Conservation (phyloP, 768 basidiomycete genomes). For the Cystofilobasidium macerans region DNA sequence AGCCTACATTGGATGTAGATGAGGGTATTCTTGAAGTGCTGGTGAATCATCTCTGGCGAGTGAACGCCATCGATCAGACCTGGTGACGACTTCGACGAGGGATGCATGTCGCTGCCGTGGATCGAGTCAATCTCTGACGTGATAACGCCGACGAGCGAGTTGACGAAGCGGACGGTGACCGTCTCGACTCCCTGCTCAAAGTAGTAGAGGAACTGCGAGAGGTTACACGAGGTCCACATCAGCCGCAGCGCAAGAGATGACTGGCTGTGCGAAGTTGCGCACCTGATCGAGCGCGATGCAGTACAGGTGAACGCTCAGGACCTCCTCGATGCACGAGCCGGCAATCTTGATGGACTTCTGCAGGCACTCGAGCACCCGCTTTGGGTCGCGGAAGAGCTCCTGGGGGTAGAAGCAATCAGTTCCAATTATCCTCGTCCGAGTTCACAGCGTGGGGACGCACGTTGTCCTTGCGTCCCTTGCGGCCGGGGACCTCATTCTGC, state of each 20-base stretch:
- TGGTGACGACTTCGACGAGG: slow-evolving; percentile 64
- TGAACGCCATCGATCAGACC: slow-evolving; percentile 86
- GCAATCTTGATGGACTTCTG: slow-evolving; percentile 95
- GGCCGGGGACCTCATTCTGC: slow-evolving; percentile 56
- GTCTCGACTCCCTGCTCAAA: slow-evolving; percentile 86
- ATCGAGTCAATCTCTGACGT: slow-evolving; percentile 88
- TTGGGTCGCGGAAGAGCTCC: slow-evolving; percentile 61
- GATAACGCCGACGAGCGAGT: slow-evolving; percentile 89
- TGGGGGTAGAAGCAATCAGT: slow-evolving; percentile 26
- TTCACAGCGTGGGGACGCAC: slow-evolving; percentile 34
- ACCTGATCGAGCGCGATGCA: slow-evolving; percentile 82
- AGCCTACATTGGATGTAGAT: slow-evolving; percentile 53
- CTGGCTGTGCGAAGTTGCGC: background rate
- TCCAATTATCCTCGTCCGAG: too few species aligned
- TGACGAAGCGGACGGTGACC: slow-evolving; percentile 88
- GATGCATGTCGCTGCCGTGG: slow-evolving; percentile 73
- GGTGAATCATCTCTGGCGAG: slow-evolving; percentile 78
- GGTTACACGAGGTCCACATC: too few species aligned
- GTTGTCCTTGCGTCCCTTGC: slow-evolving; percentile 45
- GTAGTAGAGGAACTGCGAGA: slow-evolving; percentile 65
- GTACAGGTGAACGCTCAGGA: slow-evolving; percentile 90
- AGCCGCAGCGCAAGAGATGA: background rate
- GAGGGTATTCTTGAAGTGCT: slow-evolving; percentile 88
- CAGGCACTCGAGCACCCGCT: slow-evolving; percentile 91
- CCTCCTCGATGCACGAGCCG: slow-evolving; percentile 90